phyloP scores from a whole-genome alignment of 805 yeast genomes.

The Isabelozyma gotoi region DNA sequence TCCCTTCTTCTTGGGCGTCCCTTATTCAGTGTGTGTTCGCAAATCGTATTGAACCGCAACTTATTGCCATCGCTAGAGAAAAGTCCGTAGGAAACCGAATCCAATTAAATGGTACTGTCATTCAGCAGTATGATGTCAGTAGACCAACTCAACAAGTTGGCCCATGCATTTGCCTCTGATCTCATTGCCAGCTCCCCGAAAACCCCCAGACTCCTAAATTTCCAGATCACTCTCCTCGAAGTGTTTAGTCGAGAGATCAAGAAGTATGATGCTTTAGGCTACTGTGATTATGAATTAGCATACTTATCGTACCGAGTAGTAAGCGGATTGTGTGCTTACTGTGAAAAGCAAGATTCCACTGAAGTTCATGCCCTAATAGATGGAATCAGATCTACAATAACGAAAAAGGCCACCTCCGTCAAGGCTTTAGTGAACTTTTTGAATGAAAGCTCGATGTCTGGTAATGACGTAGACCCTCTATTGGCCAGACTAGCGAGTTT shows the following conservation, averaged over 20 bases:
- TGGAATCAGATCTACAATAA: constrained; percentile 14
- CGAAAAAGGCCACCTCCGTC: constrained; percentile 10
- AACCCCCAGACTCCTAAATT: constrained; percentile 18
- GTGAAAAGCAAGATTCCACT: constrained; percentile 3
- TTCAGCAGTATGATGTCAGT: constrained; percentile 2
- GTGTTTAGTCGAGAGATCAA: constrained; percentile 31
- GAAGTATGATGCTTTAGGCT: constrained; percentile 23
- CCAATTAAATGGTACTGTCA: background rate
- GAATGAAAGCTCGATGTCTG: constrained; percentile 1
- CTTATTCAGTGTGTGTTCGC: no score
- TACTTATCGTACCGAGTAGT: constrained; percentile 23
- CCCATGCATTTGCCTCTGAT: constrained; percentile 5
- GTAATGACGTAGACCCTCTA: constrained; percentile 18
- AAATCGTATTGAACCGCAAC: no score
- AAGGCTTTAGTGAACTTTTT: constrained; percentile 4
- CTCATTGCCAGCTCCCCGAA: constrained; percentile 9
- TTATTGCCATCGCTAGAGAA: no score
- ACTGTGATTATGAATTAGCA: constrained; percentile 39
- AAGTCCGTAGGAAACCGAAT: no score
- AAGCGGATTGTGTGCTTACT: constrained; percentile 8
- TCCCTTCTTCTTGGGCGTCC: no score
- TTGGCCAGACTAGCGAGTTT: constrained; percentile 24
- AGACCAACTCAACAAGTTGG: constrained; percentile 1
- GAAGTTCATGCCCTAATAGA: constrained; percentile 16
- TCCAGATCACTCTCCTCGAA: constrained; percentile 33